These are phyloP conservation scores for Kodamaea kakaduensis DNA, from an alignment of 805 yeast species.

Conservation along the genomic window DNA sequence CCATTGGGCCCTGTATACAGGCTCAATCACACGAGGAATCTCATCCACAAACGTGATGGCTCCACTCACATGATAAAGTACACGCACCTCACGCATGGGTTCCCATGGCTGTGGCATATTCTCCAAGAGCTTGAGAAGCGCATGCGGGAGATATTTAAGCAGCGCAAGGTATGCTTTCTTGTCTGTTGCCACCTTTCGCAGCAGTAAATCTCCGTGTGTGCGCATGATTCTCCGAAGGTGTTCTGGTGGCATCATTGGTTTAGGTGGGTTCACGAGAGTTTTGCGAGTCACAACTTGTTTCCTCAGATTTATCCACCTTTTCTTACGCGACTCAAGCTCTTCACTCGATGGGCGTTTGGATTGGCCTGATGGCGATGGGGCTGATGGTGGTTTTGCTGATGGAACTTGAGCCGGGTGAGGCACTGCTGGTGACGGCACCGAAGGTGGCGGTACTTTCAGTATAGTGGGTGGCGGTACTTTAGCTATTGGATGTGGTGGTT, in stretches of 20 bases:
- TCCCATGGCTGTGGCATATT: slow-evolving; percentile 99
- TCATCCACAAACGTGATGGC: slow-evolving; percentile 96
- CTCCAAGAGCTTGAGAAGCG: slow-evolving; percentile 80
- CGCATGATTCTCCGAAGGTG: slow-evolving; percentile 80
- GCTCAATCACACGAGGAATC: slow-evolving; percentile 85
- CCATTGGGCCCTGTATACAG: slow-evolving; percentile 93
- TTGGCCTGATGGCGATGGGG: slow-evolving; percentile 9
- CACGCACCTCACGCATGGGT: slow-evolving; percentile 74
- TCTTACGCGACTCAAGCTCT: slow-evolving; percentile 41
- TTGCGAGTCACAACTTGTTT: slow-evolving; percentile 38
- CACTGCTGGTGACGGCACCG: too few species aligned
- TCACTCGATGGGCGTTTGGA: background rate
- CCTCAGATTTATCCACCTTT: slow-evolving; percentile 62
- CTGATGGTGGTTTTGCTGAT: background rate
- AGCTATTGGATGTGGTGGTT: too few species aligned
- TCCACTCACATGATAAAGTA: slow-evolving; percentile 85
- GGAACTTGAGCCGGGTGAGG: too few species aligned
- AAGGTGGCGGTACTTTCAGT: too few species aligned
- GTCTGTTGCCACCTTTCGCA: slow-evolving; percentile 74
- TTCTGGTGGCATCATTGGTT: slow-evolving; percentile 88
- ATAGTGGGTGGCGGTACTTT: too few species aligned
- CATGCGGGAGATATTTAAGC: slow-evolving; percentile 93
- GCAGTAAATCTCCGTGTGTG: slow-evolving; percentile 82
- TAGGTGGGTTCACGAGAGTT: slow-evolving; percentile 54
- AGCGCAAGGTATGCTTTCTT: slow-evolving; percentile 88